A percentile compares a stretch with the other conserved stretches of the same genome.
Conservation (phyloP, 768 basidiomycete genomes). For the Auriscalpium orientale region DNA sequence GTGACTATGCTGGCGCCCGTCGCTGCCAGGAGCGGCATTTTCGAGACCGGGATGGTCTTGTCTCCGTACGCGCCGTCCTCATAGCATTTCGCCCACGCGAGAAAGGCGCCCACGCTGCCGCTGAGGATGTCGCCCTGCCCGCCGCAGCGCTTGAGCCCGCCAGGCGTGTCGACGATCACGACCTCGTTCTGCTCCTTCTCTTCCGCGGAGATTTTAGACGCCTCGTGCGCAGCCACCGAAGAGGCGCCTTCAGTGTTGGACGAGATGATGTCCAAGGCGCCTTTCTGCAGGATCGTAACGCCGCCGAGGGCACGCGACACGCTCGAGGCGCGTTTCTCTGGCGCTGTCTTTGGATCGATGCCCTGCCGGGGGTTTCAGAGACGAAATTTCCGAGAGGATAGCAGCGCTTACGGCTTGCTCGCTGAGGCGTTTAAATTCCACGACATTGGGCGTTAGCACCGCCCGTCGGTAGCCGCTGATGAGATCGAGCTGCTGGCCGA, state of each 20-base stretch:
- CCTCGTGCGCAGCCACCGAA: constrained; percentile 31
- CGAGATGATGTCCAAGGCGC: constrained; percentile 73
- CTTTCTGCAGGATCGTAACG: constrained; percentile 88
- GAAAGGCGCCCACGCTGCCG: constrained; percentile 79
- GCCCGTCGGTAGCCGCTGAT: constrained; percentile 82
- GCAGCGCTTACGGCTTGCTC: constrained; percentile 53
- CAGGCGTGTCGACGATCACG: constrained; percentile 58
- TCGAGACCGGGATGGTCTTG: constrained; percentile 43
- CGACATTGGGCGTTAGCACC: constrained; percentile 89
- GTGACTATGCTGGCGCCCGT: constrained; percentile 86
- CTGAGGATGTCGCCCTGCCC: constrained; percentile 95
- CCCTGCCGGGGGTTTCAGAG: constrained; percentile 21
- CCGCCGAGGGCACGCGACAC: constrained; percentile 77
- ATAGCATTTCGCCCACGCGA: constrained; percentile 95
- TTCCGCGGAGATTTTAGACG: constrained; percentile 24
- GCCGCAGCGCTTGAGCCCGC: constrained; percentile 88
- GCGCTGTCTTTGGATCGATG: constrained; percentile 45
- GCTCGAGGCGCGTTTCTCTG: constrained; percentile 51
- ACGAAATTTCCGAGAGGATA: neutral
- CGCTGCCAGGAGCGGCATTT: constrained; percentile 78
- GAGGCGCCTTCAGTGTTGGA: constrained; percentile 58
- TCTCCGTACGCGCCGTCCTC: constrained; percentile 77
- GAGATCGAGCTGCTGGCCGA: constrained; percentile 64
- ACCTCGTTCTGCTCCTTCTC: constrained; percentile 36
- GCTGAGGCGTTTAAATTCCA: constrained; percentile 83